A percentile compares a stretch with the other conserved stretches of the same genome.
Evolutionary conservation across 2,329 filamentous ascomycete genomes (phyloP).

Genomic region (Chlorencoelia australis): DNA sequence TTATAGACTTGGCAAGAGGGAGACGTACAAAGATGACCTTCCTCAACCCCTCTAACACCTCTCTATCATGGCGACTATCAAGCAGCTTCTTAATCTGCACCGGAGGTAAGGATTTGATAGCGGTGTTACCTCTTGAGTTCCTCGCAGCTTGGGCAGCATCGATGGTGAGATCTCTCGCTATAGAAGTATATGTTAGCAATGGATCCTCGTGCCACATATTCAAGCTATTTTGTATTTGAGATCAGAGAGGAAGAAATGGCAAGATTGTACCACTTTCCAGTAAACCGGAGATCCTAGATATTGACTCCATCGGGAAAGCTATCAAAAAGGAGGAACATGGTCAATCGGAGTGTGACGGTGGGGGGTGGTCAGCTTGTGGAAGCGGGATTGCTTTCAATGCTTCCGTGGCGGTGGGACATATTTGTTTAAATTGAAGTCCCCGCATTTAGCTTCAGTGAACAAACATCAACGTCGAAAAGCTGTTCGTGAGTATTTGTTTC

Average conservation of each 20-base stretch:
- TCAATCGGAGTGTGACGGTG: conserved; percentile 15
- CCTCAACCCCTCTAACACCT: conserved; percentile 84
- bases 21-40: conserved; percentile 70
- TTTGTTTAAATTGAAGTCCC: too few relatives aligned
- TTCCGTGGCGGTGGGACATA: too few relatives aligned
- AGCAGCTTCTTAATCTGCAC: conserved; percentile 87
- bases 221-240: neutral
- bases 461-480: too few relatives aligned
- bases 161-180: conserved; percentile 92
- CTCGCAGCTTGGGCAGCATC: conserved; percentile 89
- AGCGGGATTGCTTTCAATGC: too few relatives aligned
- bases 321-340: conserved; percentile 15
- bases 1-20: neutral
- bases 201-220: conserved; percentile 6
- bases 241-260: neutral
- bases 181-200: conserved; percentile 11
- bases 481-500: too few relatives aligned
- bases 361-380: too few relatives aligned
- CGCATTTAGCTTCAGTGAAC: too few relatives aligned
- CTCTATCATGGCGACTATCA: conserved; percentile 85
- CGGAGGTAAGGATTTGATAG: conserved; percentile 59
- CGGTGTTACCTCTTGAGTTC: conserved; percentile 40
- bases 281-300: conserved; percentile 85
- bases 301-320: conserved; percentile 75
- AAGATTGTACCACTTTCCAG: conserved; percentile 73